Evolutionary conservation across 371 early-diverging fungal species (phyloP), one percentile per base, ranked within the genome.

Genomic region (Syncephalis fuscata): DNA sequence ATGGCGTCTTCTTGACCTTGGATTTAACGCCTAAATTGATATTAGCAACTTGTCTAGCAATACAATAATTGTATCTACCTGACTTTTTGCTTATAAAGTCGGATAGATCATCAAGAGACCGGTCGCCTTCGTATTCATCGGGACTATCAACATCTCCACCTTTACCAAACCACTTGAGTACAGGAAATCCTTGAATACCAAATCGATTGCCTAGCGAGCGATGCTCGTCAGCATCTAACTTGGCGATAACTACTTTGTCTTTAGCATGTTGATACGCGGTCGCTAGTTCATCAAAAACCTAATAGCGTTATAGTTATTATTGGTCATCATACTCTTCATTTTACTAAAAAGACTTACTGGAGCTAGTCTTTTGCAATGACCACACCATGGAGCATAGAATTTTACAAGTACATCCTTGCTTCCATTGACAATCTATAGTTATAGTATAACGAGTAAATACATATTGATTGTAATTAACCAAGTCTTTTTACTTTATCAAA

Each of bases 151-250:
- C 66, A 22, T 72, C 68, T 39, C 68, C 67, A 40, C 82, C 88
- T 61, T 85, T 81, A 52, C 85, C 78, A 74, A 92, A 91, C 84
- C 87, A 88, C 62, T 92, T 94, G 49, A 94, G 58, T 2, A 92
- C 91, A 15, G 95, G 95, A 71, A 83, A 94, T 5, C 92, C 85
- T 53, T 67, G 62, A 46, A 92, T 66, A 46, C 65, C 82, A 57
- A 71, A 92, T 32, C 68, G 63, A 45, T 54, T 54, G 44, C 89
- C 91, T 44, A 82, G 67, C 50, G 76, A 78, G 54, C 77, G 79
- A 69, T 88, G 76, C 25, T 67, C 65, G 55, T 92, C 93, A 46
- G 90, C 91, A 66, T 92, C 82, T 25, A 92, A 76, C 59, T 89
- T 85, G 61, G 89, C 91, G 54, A 95, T 85, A 43, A 88, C 63